These are phyloP conservation scores for Asterionellopsis glacialis DNA, from an alignment of 108 stramenopile genomes.

Conservation along the genomic window DNA sequence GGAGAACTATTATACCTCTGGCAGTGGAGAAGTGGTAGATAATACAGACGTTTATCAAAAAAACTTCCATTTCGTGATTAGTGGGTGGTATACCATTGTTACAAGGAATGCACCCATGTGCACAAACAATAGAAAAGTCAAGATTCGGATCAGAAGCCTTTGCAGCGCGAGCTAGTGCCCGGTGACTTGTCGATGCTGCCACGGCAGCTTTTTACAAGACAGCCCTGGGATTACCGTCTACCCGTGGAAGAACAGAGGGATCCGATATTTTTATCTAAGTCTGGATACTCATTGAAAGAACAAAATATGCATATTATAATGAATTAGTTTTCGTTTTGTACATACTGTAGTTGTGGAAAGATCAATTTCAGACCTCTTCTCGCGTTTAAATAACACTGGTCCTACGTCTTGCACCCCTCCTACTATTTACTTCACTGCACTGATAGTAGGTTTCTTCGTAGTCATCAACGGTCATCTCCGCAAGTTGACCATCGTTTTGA, in stretches of 20 bases:
- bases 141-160: constrained; percentile 50
- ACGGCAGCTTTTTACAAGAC: constrained; percentile 57
- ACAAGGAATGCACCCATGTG: constrained; percentile 73
- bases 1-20: constrained; percentile 18
- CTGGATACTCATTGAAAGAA: too few species aligned
- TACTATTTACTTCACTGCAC: too few species aligned
- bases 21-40: constrained; percentile 10
- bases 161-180: constrained; percentile 54
- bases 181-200: constrained; percentile 60
- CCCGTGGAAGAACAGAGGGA: constrained; percentile 18
- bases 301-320: too few species aligned
- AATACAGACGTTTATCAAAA: constrained; percentile 7
- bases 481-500: too few species aligned
- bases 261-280: constrained; percentile 53
- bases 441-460: too few species aligned
- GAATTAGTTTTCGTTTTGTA: too few species aligned
- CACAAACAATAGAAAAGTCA: constrained; percentile 81
- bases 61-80: constrained; percentile 53
- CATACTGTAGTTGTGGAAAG: too few species aligned
- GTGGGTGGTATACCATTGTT: constrained; percentile 71
- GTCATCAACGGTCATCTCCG: too few species aligned
- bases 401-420: too few species aligned
- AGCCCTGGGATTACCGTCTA: constrained; percentile 18
- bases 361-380: too few species aligned
- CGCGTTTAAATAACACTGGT: too few species aligned